Conservation (phyloP, 1,284 basidiomycete genomes). For the Puccinia sorghi region DNA sequence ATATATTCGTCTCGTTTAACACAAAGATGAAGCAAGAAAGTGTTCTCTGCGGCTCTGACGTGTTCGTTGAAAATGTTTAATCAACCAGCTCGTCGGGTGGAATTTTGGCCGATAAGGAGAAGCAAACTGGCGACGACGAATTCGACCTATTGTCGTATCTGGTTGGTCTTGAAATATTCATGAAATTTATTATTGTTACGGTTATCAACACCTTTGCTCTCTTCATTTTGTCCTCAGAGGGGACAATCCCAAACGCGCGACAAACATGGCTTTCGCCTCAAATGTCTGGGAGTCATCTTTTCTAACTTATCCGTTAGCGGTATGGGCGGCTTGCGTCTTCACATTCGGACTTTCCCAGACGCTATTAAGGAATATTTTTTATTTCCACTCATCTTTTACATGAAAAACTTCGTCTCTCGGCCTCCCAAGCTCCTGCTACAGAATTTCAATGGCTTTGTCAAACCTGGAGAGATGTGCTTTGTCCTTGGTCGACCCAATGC, state of each 20-base stretch:
- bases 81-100: neutral
- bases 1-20: neutral
- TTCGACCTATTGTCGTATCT: slow-evolving; percentile 42
- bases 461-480: slow-evolving; percentile 66
- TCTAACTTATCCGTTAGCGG: slow-evolving; percentile 72
- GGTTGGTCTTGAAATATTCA: slow-evolving; percentile 2
- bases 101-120: slow-evolving; percentile 20
- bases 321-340: slow-evolving; percentile 64
- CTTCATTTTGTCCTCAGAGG: neutral
- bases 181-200: neutral
- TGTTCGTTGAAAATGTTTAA: neutral
- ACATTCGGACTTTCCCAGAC: slow-evolving; percentile 61
- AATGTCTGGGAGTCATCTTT: slow-evolving; percentile 69
- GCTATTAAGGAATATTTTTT: slow-evolving; percentile 60
- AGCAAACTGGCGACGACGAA: slow-evolving; percentile 24
- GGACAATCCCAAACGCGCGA: slow-evolving; percentile 33
- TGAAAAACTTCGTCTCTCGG: slow-evolving; percentile 49
- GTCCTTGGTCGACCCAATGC: slow-evolving; percentile 81
- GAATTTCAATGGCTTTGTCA: slow-evolving; percentile 50
- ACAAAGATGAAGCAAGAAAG: no score
- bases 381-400: slow-evolving; percentile 51
- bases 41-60: neutral
- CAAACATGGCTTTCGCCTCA: slow-evolving; percentile 33
- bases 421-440: slow-evolving; percentile 56
- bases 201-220: neutral